Percentiles rank a stretch among this genome's conserved stretches.
Evolutionary conservation across 768 basidiomycete genomes (phyloP).

Genomic region (Termitomyces bulborhizus): DNA sequence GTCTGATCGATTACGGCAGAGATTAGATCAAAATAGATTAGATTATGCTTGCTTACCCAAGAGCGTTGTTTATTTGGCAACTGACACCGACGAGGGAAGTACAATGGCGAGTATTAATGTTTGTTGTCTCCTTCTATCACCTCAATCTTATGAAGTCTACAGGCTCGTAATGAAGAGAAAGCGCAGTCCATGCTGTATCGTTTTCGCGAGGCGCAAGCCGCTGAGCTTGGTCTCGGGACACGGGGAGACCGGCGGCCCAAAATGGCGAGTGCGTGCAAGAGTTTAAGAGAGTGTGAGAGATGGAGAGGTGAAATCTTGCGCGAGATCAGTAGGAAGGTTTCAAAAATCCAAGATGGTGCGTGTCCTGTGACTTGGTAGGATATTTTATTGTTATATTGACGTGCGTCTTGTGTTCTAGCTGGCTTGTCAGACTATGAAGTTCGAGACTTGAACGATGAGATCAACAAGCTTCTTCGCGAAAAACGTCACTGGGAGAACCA

Average conservation of each 20-base stretch:
- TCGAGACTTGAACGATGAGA: slow-evolving; percentile 94
- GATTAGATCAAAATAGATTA: neutral
- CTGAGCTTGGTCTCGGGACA: slow-evolving; percentile 88
- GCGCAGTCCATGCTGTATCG: no score
- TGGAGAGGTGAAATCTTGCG: slow-evolving; percentile 95
- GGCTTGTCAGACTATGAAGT: slow-evolving; percentile 94
- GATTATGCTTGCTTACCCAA: neutral
- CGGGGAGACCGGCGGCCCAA: slow-evolving; percentile 81
- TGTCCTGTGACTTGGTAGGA: neutral
- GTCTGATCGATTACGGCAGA: neutral
- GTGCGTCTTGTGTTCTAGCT: slow-evolving; percentile 18
- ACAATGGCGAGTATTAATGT: neutral
- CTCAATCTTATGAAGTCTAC: neutral
- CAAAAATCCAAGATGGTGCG: slow-evolving; percentile 82
- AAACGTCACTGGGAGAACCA: slow-evolving; percentile 98
- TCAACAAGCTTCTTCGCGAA: slow-evolving; percentile 92
- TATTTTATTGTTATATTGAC: neutral
- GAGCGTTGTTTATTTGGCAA: no score
- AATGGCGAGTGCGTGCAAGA: slow-evolving; percentile 91
- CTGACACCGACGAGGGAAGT: no score
- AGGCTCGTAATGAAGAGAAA: no score
- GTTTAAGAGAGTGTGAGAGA: slow-evolving; percentile 86
- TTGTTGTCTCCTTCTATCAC: neutral
- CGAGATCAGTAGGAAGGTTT: slow-evolving; percentile 94
- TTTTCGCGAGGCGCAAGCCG: no score